Evolutionary conservation across 83 land plant genomes (phyloP), one percentile per base, ranked within the genome.

Genomic region (Diphasiastrum complanatum): DNA sequence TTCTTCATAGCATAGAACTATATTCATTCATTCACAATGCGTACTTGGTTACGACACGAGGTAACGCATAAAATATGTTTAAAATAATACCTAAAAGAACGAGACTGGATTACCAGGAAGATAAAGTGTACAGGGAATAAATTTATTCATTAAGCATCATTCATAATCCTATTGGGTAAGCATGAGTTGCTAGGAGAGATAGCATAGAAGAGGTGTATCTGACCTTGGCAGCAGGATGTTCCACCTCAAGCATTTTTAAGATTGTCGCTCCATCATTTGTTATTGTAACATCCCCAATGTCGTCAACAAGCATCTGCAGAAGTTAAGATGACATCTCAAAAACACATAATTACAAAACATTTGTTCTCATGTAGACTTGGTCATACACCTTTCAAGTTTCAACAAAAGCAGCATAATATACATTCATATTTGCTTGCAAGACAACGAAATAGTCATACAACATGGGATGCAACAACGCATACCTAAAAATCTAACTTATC

Each of bases 171-270:
- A 49, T 12, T 49, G 11, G 8, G 18, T 10, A 20, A 12, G 10
- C 8, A 49, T 10, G 19, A 6, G 22, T 19, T 10, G 20, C 20
- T 14, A 49, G 8, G 8, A 14, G 11, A 49, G 14, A 14, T 3
- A 32, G 29, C 27, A 34, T 31, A 18, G 22, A 12, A 22, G 29
- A 4, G 41, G 41, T 5, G 10, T 14, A 56, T 29, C 51, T 48
- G 22, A 93, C 92, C 92, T 93, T 93, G 20, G 98, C 96, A 79
- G 98, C 98, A 32, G 98, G 98, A 63, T 93, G 98, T 75, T 89
- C 96, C 43, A 93, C 92, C 61, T 93, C 98, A 46, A 93, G 52
- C 96, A 93, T 81, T 75, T 80, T 88, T 34, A 93, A 80, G 38
- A 93, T 89, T 0, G 98, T 93, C 37, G 96, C 98, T 45, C 98